Base-by-base conservation (phyloP, 2,329 filamentous ascomycete genomes). In the Xylaria sp. region DNA sequence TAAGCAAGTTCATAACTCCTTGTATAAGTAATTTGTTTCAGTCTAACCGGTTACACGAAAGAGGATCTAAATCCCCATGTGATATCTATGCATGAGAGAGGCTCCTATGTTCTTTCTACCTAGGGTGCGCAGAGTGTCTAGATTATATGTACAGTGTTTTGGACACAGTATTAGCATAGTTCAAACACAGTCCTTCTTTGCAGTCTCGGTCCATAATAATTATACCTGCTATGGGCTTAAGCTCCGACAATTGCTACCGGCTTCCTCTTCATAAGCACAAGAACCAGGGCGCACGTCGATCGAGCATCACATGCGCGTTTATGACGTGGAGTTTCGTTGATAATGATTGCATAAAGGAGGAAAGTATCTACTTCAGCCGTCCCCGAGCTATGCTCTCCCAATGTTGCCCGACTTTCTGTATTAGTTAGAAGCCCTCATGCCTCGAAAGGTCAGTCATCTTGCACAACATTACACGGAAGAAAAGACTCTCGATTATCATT, bases 361-460 rank as follows among this genome's bases (percentile, higher is more conserved):
- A 23, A 25, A 55, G 23, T 13, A 18, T 44, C 1, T 18, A 4
- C 6, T 18, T 23, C 34, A 56, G 23, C 50, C 2, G 41, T 57
- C 55, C 37, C 13, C 20, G 13, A 44, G 15, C 44, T 41, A 39
- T 61, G 57, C 12, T 0, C 15, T 51, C 25, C n/a, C 5, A 3
- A 28, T 28, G 28, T 28, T 28, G 28, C 28, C 28, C 28, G 28
- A 28, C 28, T 18, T 7, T 34, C 25, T n/a, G 10, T 25, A 15
- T 2, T 28, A 28, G 28, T n/a, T 48, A 46, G 37, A 20, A 62
- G 6, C 39, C 31, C 50, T 25, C 25, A 71, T 69, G 65, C 69
- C 65, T 31, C 67, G 68, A 60, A 72, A 69, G 64, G 69, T 71
- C 5, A 58, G 69, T 37, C 23, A 10, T 13, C 1, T 7, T 15